These are phyloP conservation scores for Cytospora paraplurivora DNA, from an alignment of 2,329 filamentous ascomycete species.

Conservation along the genomic window DNA sequence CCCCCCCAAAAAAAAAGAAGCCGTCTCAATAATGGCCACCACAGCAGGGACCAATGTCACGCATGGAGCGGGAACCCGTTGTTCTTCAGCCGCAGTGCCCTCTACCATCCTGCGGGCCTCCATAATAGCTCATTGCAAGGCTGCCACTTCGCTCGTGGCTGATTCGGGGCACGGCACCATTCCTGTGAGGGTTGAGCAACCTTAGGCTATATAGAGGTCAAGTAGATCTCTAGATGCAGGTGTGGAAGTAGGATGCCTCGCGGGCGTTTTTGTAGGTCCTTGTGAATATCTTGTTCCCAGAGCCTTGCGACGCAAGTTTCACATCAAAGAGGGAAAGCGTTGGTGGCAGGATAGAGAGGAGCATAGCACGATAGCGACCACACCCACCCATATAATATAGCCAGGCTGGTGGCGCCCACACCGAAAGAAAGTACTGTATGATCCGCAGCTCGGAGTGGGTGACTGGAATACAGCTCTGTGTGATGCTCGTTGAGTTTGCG, in stretches of 20 bases:
- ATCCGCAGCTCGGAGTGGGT: background rate
- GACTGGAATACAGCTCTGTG: background rate
- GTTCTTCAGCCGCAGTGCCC: conserved; percentile 35
- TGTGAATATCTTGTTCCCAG: background rate
- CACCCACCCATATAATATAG: conserved; percentile 1
- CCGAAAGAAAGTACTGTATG: background rate
- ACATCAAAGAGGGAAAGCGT: conserved; percentile 3
- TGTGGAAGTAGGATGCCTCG: conserved; percentile 16
- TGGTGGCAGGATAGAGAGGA: background rate
- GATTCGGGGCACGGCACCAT: conserved; percentile 34
- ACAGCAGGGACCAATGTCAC: conserved; percentile 27
- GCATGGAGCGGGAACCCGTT: conserved; percentile 35
- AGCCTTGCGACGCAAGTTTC: conserved; percentile 5
- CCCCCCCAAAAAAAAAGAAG: background rate
- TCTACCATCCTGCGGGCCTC: conserved; percentile 36
- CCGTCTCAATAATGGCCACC: background rate
- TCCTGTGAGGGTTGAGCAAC: conserved; percentile 32
- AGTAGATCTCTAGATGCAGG: background rate
- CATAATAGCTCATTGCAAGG: conserved; percentile 36
- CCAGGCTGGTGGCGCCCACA: background rate
- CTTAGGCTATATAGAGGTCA: conserved; percentile 21
- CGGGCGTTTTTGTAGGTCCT: background rate
- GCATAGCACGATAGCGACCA: background rate
- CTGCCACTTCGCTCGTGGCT: conserved; percentile 35
- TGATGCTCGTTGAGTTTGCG: background rate